Percentiles rank a stretch among this genome's conserved stretches.
Conservation (phyloP, 1,284 basidiomycete genomes). For the Leccinum fallax region DNA sequence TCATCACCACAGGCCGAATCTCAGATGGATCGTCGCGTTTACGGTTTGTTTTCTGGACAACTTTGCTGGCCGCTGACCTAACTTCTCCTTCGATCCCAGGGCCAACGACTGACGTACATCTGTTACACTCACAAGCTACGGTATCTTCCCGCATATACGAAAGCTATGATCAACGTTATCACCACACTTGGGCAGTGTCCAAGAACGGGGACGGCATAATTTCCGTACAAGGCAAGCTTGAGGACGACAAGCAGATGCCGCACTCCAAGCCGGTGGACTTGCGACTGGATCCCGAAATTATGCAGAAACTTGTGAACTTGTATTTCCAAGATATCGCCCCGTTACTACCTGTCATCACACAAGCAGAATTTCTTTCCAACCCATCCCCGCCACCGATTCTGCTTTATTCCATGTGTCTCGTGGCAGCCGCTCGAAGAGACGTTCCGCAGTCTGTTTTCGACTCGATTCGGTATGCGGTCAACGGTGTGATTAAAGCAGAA, state of each 20-base stretch:
- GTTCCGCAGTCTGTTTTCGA: slow-evolving; percentile 85
- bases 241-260: slow-evolving; percentile 53
- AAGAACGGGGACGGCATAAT: slow-evolving; percentile 87
- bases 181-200: slow-evolving; percentile 83
- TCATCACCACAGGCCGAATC: slow-evolving; percentile 42
- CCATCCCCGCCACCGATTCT: slow-evolving; percentile 78
- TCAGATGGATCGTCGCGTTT: slow-evolving; percentile 56
- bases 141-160: slow-evolving; percentile 85
- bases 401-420: slow-evolving; percentile 91
- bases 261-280: slow-evolving; percentile 65
- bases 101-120: slow-evolving; percentile 82
- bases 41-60: slow-evolving; percentile 49
- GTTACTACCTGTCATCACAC: slow-evolving; percentile 86
- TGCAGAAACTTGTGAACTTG: slow-evolving; percentile 85
- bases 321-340: slow-evolving; percentile 88
- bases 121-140: slow-evolving; percentile 86
- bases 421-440: slow-evolving; percentile 84
- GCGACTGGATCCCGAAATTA: slow-evolving; percentile 74
- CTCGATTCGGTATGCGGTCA: slow-evolving; percentile 82
- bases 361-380: slow-evolving; percentile 81
- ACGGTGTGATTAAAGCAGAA: slow-evolving; percentile 83
- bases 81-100: slow-evolving; percentile 46
- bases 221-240: slow-evolving; percentile 70
- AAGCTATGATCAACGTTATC: slow-evolving; percentile 82
- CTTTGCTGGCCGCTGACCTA: slow-evolving; percentile 6